phyloP scores from a whole-genome alignment of 257 asterid genomes.

The Gardenia jasminoides region DNA sequence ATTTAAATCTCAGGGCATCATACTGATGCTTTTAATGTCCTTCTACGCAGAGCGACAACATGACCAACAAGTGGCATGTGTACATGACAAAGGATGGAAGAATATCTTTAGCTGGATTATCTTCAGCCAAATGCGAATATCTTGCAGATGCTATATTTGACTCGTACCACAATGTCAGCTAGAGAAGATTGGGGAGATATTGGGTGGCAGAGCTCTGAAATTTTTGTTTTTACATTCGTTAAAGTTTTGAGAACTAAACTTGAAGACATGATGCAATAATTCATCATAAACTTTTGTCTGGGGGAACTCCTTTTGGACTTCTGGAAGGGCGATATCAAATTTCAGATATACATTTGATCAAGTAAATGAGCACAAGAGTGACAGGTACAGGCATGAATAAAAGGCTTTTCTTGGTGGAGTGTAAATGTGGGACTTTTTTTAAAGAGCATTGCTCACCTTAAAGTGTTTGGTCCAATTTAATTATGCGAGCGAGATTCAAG shows the following conservation, averaged over 20 bases:
- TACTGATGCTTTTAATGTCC: slow-evolving; percentile 8
- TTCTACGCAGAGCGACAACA: slow-evolving; percentile 77
- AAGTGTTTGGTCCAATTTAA: too few species aligned
- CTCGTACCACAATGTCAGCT: slow-evolving; percentile 78
- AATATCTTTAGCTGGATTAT: slow-evolving; percentile 89
- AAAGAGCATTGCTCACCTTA: too few species aligned
- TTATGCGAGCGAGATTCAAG: too few species aligned
- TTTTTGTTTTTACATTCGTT: background rate
- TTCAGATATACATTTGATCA: background rate
- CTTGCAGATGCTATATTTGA: slow-evolving; percentile 95
- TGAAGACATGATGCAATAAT: background rate
- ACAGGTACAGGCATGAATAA: background rate
- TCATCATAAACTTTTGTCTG: slow-evolving; percentile 1
- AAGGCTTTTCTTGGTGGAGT: background rate
- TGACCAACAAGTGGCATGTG: slow-evolving; percentile 86
- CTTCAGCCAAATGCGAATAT: slow-evolving; percentile 88
- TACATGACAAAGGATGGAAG: slow-evolving; percentile 98
- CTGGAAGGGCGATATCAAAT: background rate
- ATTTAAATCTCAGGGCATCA: background rate
- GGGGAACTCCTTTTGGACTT: background rate
- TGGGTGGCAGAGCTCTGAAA: slow-evolving; percentile 3
- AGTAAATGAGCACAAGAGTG: background rate
- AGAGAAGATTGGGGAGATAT: slow-evolving; percentile 15
- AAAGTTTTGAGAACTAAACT: background rate
- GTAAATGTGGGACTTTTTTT: background rate